phyloP scores from a whole-genome alignment of 306 rosid species.

The Quercus engelmannii region DNA sequence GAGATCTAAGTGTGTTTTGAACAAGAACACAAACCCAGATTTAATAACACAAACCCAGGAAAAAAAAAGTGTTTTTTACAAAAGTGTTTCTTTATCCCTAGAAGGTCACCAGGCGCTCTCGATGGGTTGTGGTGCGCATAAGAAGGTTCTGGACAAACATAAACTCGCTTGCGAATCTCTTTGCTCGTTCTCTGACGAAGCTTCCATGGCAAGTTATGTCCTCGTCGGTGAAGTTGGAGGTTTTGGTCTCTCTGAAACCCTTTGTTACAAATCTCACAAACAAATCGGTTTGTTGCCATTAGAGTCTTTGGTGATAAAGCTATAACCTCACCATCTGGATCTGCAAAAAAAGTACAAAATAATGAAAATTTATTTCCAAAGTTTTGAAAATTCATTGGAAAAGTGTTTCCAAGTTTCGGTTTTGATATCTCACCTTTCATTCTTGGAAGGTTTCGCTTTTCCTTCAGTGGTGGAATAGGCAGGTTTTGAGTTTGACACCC shows the following conservation, averaged over 20 bases:
- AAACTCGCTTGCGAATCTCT: slow-evolving; percentile 71
- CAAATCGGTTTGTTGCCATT: slow-evolving; percentile 78
- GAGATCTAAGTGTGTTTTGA: too few relatives aligned
- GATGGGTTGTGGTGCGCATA: slow-evolving; percentile 79
- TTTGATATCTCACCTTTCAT: slow-evolving; percentile 52
- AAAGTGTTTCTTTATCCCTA: slow-evolving; percentile 88
- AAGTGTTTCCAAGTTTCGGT: neutral
- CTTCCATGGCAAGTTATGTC: slow-evolving; percentile 93
- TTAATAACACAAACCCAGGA: too few relatives aligned
- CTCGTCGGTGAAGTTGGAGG: slow-evolving; percentile 90
- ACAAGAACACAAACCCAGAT: too few relatives aligned
- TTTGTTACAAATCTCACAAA: slow-evolving; percentile 92
- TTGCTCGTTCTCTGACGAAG: slow-evolving; percentile 63
- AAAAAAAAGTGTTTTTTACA: slow-evolving; percentile 52
- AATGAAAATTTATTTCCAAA: neutral
- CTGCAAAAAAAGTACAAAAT: slow-evolving; percentile 26
- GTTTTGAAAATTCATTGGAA: neutral
- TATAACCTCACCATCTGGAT: slow-evolving; percentile 86
- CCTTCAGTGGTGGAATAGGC: slow-evolving; percentile 40
- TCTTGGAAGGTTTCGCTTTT: slow-evolving; percentile 89
- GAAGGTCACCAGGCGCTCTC: slow-evolving; percentile 80
- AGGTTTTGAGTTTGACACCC: slow-evolving; percentile 22
- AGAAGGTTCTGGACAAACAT: slow-evolving; percentile 72
- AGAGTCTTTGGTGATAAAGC: slow-evolving; percentile 76
- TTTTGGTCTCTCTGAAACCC: slow-evolving; percentile 96